These are phyloP conservation scores for Phylloporus scabripes DNA, from an alignment of 768 basidiomycete species.

Conservation along the genomic window DNA sequence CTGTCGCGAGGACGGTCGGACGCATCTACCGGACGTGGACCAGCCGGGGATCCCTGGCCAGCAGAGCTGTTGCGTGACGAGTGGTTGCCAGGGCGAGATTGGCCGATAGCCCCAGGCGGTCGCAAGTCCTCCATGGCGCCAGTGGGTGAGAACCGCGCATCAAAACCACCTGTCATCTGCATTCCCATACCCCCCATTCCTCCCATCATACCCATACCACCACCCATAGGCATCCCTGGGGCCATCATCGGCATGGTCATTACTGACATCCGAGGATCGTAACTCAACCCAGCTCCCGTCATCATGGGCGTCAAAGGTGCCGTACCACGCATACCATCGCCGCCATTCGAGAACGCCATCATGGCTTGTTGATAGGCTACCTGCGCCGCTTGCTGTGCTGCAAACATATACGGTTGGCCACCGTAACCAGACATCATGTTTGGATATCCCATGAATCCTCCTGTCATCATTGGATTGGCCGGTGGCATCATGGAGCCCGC, in stretches of 20 bases:
- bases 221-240: slow-evolving; percentile 27
- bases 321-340: slow-evolving; percentile 38
- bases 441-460: slow-evolving; percentile 41
- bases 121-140: slow-evolving; percentile 25
- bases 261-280: slow-evolving; percentile 80
- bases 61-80: slow-evolving; percentile 49
- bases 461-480: slow-evolving; percentile 49
- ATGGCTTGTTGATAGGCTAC: slow-evolving; percentile 89
- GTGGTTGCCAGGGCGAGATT: slow-evolving; percentile 25
- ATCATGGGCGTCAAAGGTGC: slow-evolving; percentile 49
- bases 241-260: slow-evolving; percentile 72
- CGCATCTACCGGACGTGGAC: slow-evolving; percentile 29
- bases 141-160: slow-evolving; percentile 47
- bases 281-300: slow-evolving; percentile 50
- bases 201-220: slow-evolving; percentile 39
- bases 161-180: slow-evolving; percentile 68
- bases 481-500: slow-evolving; percentile 45
- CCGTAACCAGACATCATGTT: slow-evolving; percentile 37
- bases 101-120: slow-evolving; percentile 24
- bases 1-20: slow-evolving; percentile 22
- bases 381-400: slow-evolving; percentile 74
- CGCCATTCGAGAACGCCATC: slow-evolving; percentile 80
- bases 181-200: slow-evolving; percentile 37
- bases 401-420: slow-evolving; percentile 79
- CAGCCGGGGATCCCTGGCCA: slow-evolving; percentile 49